Evolutionary conservation across 331 rosid genomes (phyloP), one percentile per base, ranked within the genome.

Genomic region (Acacia pycnantha): DNA sequence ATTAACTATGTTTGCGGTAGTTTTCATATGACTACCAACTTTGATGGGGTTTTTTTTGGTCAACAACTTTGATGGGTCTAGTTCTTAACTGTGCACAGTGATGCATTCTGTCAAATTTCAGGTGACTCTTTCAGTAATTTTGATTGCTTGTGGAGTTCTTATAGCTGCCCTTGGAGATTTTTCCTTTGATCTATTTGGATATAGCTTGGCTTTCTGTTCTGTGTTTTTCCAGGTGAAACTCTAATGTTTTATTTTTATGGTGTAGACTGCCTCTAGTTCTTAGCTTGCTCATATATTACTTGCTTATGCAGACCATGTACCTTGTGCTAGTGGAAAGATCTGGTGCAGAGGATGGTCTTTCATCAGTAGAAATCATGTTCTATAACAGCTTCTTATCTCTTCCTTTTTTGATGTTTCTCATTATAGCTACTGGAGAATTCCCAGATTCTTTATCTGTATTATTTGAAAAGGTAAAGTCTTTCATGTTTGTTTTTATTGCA

Each of bases 101-200:
- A 16, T 12, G 50, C 70, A 65, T 18, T 74, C 16, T 85, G 72
- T 87, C 81, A 65, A 67, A 79, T 72, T 84, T 90, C 86, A 96
- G 99, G 98, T 96, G 81, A 77, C 88, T 81, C 90, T 92, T 83
- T 92, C 99, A 24, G 98, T 93, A 64, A 14, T 91, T 51, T 54
- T 92, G 89, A 96, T 85, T 81, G 99, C 98, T 74, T 92, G 88
- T 47, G 98, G 97, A 76, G 98, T 96, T 82, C 85, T 93, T 66
- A 88, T 96, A 69, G 99, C 99, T 66, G 97, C 97, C 44, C 88
- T 94, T 3, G 97, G 99, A 78, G 97, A 96, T 87, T 93, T 96
- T 84, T 92, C 99, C 29, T 94, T 94, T 86, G 97, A 96, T 82
- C 93, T 92, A 82, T 68, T 91, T 82, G 99, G 99, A 61, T 96